Conservation (phyloP, 1,139 yeast genomes). For the Protomyces pachydermus region DNA sequence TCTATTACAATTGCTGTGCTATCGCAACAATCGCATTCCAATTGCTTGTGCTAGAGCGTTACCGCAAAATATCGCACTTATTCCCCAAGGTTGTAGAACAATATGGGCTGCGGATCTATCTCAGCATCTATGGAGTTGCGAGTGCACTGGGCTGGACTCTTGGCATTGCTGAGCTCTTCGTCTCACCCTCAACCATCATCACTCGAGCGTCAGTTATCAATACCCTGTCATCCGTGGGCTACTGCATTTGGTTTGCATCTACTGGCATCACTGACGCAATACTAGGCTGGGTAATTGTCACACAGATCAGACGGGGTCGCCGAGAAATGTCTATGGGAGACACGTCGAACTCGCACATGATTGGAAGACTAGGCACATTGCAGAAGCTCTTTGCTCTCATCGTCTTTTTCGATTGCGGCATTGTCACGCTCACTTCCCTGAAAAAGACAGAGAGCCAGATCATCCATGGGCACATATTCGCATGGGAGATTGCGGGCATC, state of each 20-base stretch:
- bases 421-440: constrained; percentile 7
- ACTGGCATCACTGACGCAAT: constrained; percentile 22
- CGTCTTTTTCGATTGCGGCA: constrained; percentile 14
- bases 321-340: neutral
- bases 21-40: constrained; percentile 10
- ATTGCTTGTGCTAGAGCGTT: constrained; percentile 18
- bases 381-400: constrained; percentile 12
- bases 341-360: neutral
- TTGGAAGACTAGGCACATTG: constrained; percentile 6
- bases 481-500: constrained; percentile 17
- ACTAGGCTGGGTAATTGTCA: constrained; percentile 13
- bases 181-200: constrained; percentile 14
- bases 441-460: constrained; percentile 10
- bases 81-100: constrained; percentile 6
- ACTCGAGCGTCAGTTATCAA: constrained; percentile 6
- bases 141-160: neutral
- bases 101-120: constrained; percentile 8
- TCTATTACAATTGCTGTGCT: neutral
- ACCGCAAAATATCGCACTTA: constrained; percentile 6
- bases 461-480: constrained; percentile 12
- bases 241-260: constrained; percentile 14
- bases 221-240: constrained; percentile 10
- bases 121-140: constrained; percentile 2
- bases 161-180: constrained; percentile 7
- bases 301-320: constrained; percentile 4